Conservation (phyloP, 1,284 basidiomycete genomes). For the Apiotrichum siamense region DNA sequence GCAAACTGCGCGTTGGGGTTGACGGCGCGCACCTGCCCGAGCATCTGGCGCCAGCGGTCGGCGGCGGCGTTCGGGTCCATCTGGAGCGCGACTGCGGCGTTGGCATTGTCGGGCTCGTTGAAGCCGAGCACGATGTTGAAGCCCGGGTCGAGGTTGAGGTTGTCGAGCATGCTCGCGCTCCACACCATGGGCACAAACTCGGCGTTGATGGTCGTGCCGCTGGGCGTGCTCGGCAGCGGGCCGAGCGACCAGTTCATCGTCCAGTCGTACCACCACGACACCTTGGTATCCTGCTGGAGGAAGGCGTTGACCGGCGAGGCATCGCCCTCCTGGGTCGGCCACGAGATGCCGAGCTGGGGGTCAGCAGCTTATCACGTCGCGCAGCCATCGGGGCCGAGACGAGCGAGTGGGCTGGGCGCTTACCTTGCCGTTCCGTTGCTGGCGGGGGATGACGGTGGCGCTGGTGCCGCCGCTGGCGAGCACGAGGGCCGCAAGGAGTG, state of each 20-base stretch:
- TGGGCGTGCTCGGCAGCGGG: background rate
- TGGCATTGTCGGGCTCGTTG: conserved; percentile 2
- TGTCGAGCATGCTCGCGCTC: background rate
- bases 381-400: too few relatives aligned
- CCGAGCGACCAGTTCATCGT: background rate
- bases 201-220: background rate
- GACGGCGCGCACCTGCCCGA: background rate
- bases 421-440: background rate
- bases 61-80: background rate
- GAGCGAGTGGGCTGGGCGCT: background rate
- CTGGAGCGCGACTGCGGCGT: background rate
- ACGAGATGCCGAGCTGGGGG: conserved; percentile 2
- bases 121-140: conserved; percentile 1
- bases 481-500: background rate
- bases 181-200: conserved; percentile 5
- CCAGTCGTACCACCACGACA: conserved; percentile 2
- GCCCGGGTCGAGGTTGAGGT: background rate
- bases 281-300: background rate
- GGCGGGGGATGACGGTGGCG: background rate
- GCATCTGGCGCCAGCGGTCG: background rate
- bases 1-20: background rate
- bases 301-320: background rate
- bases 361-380: too few relatives aligned
- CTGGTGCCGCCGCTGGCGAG: too few relatives aligned
- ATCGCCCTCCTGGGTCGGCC: conserved; percentile 3